phyloP scores from a whole-genome alignment of 768 basidiomycete genomes.

The Kwoniella heveanensis region DNA sequence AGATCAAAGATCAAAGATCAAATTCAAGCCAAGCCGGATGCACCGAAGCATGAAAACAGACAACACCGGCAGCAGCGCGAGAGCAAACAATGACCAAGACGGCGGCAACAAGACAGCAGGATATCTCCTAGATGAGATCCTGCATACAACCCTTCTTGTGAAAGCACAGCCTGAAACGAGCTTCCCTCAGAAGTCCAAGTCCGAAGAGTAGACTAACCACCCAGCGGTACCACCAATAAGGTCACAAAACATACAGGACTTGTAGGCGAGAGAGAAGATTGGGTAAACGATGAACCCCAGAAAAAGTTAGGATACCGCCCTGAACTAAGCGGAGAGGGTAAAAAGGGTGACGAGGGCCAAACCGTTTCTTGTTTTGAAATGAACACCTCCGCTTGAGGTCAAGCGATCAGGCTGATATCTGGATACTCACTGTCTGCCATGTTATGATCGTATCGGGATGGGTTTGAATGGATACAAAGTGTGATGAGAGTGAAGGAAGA shows the following conservation, averaged over 20 bases:
- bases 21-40: too few species aligned
- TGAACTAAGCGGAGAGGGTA: conserved; percentile 3
- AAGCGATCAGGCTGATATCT: not conserved
- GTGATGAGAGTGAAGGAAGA: too few species aligned
- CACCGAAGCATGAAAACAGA: too few species aligned
- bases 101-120: not conserved
- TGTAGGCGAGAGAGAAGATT: not conserved
- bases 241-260: too few species aligned
- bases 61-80: too few species aligned
- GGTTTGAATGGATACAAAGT: too few species aligned
- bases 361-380: not conserved
- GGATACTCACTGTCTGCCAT: not conserved
- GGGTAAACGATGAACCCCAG: conserved; percentile 2
- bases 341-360: not conserved
- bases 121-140: not conserved
- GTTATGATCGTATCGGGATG: too few species aligned
- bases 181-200: too few species aligned
- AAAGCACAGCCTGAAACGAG: too few species aligned
- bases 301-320: not conserved
- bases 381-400: not conserved
- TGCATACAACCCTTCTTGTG: not conserved
- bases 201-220: not conserved
- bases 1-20: too few species aligned
- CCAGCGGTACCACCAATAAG: not conserved
- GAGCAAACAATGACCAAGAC: not conserved